These are phyloP conservation scores for Ambrosia artemisiifolia DNA, from an alignment of 129 eudicot genomes.

Conservation along the genomic window DNA sequence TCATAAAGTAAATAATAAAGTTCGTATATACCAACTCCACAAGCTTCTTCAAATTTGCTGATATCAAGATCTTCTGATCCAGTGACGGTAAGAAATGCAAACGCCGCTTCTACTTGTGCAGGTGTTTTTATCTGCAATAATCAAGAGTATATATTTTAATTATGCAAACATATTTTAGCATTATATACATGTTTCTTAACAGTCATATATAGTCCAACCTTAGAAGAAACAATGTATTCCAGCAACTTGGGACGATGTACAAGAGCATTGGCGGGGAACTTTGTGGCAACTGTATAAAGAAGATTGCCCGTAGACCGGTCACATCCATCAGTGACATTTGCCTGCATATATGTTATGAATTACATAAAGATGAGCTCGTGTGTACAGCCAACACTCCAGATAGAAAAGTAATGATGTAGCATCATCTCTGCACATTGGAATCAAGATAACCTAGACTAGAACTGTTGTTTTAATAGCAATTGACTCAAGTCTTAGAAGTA, in stretches of 20 bases:
- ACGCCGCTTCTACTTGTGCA: conserved; percentile 90
- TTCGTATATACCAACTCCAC: conserved; percentile 77
- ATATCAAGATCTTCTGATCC: conserved; percentile 53
- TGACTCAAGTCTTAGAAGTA: neutral
- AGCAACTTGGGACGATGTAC: conserved; percentile 68
- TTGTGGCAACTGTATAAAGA: conserved; percentile 79
- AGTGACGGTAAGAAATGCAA: conserved; percentile 56
- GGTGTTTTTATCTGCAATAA: conserved; percentile 73
- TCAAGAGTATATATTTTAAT: neutral
- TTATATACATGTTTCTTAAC: neutral
- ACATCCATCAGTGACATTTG: conserved; percentile 74
- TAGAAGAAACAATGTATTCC: conserved; percentile 58
- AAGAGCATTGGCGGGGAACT: conserved; percentile 85
- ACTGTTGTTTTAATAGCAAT: neutral
- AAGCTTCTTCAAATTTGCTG: conserved; percentile 76
- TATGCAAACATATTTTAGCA: neutral
- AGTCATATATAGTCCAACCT: conserved; percentile 44
- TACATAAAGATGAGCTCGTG: neutral
- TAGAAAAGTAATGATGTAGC: neutral
- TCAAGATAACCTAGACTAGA: neutral
- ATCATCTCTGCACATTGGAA: neutral
- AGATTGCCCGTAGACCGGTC: conserved; percentile 74
- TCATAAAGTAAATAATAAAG: neutral
- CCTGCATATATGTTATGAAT: conserved; percentile 36
- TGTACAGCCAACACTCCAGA: neutral